These are phyloP conservation scores for Huntiella abstrusa DNA, from an alignment of 2,329 filamentous ascomycete genomes.

Conservation along the genomic window DNA sequence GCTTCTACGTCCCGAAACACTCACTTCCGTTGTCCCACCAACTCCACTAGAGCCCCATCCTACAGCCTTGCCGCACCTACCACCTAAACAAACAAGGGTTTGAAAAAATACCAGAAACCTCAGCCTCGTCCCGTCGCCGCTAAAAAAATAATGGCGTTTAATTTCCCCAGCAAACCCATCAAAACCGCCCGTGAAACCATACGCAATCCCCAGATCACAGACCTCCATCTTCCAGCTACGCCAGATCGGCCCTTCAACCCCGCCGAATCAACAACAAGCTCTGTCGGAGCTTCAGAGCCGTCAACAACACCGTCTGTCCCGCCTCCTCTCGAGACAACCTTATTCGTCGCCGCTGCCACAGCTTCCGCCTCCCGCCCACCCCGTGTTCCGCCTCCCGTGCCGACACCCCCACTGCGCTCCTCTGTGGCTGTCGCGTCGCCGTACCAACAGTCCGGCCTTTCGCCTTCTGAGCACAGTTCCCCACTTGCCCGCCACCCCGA, in stretches of 20 bases:
- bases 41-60: too few relatives aligned
- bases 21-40: not conserved
- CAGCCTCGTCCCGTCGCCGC: too few relatives aligned
- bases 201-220: slow-evolving; percentile 10
- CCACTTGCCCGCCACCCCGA: slow-evolving; percentile 15
- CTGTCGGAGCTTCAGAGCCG: slow-evolving; percentile 17
- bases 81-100: too few relatives aligned
- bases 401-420: not conserved
- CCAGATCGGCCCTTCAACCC: slow-evolving; percentile 21
- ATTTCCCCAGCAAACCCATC: too few relatives aligned
- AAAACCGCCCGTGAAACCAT: too few relatives aligned
- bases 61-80: too few relatives aligned
- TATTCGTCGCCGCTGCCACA: not conserved
- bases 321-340: not conserved
- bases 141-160: too few relatives aligned
- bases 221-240: slow-evolving; percentile 28
- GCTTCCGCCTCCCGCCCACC: not conserved
- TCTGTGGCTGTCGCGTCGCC: too few relatives aligned
- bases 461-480: not conserved
- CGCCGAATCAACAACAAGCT: too few relatives aligned
- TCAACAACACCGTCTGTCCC: slow-evolving; percentile 35
- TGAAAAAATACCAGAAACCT: too few relatives aligned
- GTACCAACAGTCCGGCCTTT: not conserved
- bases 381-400: not conserved
- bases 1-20: not conserved